phyloP scores from a whole-genome alignment of 805 yeast genomes.

The Metschnikowia chrysomelidarum region DNA sequence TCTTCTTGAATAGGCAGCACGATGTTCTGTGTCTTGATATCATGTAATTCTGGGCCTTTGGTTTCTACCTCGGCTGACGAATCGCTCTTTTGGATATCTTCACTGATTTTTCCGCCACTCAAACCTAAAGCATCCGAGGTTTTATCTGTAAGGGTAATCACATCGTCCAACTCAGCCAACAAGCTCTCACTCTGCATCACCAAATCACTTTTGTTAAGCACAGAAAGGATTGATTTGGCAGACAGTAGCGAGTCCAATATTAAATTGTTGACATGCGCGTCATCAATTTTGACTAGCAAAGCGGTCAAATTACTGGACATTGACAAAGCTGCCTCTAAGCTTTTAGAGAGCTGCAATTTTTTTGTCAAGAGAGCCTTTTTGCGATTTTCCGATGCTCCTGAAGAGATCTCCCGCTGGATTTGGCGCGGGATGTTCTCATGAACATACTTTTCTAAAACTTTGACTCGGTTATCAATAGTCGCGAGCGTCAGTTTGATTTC shows the following conservation, averaged over 20 bases:
- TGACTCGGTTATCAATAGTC: conserved; percentile 20
- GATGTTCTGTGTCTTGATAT: no score
- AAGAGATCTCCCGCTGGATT: conserved; percentile 17
- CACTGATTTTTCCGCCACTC: conserved; percentile 30
- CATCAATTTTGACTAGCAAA: conserved; percentile 33
- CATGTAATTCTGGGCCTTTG: no score
- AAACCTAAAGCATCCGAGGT: conserved; percentile 25
- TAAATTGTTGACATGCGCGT: conserved; percentile 29
- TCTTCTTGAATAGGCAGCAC: no score
- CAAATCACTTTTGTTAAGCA: conserved; percentile 28
- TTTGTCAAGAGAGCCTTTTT: conserved; percentile 19
- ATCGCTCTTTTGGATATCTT: conserved; percentile 29
- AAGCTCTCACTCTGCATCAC: conserved; percentile 28
- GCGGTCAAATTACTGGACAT: conserved; percentile 23
- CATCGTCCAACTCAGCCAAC: conserved; percentile 29
- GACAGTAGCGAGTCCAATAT: conserved; percentile 26
- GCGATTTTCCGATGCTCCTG: conserved; percentile 18
- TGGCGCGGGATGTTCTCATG: conserved; percentile 16
- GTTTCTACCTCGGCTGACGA: no score
- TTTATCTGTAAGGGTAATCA: conserved; percentile 28
- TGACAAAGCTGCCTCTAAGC: conserved; percentile 20
- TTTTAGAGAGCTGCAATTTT: conserved; percentile 16
- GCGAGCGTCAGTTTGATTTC: conserved; percentile 24
- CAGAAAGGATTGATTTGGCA: conserved; percentile 26
- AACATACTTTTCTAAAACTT: conserved; percentile 21